Conservation (phyloP, 768 basidiomycete genomes). For the Rhizopogon roseolus region DNA sequence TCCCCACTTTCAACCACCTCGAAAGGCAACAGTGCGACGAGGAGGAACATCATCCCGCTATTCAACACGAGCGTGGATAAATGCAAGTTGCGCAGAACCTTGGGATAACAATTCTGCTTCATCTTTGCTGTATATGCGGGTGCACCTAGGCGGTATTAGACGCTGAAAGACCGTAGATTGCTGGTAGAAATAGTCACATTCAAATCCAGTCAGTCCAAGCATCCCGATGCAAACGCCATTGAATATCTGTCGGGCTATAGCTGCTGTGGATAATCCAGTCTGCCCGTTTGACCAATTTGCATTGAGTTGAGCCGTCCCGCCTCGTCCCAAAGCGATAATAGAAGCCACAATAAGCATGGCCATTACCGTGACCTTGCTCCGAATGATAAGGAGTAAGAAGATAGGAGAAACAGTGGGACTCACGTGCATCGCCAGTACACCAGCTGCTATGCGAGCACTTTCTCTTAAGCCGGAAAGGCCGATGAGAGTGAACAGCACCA, state of each 20-base stretch:
- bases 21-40: constrained; percentile 56
- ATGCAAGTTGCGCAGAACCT: constrained; percentile 63
- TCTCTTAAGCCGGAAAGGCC: constrained; percentile 58
- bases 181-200: constrained; percentile 36
- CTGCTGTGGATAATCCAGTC: constrained; percentile 21
- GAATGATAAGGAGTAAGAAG: background rate
- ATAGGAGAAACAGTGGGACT: constrained; percentile 11
- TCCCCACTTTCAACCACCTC: constrained; percentile 41
- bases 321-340: constrained; percentile 44
- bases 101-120: constrained; percentile 48
- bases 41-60: constrained; percentile 50
- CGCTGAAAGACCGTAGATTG: background rate
- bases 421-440: constrained; percentile 58
- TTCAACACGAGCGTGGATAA: constrained; percentile 54
- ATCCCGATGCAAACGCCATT: constrained; percentile 68
- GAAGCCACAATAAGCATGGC: constrained; percentile 45
- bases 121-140: constrained; percentile 65
- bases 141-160: constrained; percentile 34
- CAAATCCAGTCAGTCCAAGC: constrained; percentile 68
- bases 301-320: constrained; percentile 42
- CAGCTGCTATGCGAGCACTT: constrained; percentile 55
- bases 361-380: constrained; percentile 50
- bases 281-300: constrained; percentile 49
- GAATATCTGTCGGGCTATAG: constrained; percentile 46
- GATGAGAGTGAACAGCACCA: constrained; percentile 48